Conservation (phyloP, 257 asterid species). For the Solanum clarkiae region DNA sequence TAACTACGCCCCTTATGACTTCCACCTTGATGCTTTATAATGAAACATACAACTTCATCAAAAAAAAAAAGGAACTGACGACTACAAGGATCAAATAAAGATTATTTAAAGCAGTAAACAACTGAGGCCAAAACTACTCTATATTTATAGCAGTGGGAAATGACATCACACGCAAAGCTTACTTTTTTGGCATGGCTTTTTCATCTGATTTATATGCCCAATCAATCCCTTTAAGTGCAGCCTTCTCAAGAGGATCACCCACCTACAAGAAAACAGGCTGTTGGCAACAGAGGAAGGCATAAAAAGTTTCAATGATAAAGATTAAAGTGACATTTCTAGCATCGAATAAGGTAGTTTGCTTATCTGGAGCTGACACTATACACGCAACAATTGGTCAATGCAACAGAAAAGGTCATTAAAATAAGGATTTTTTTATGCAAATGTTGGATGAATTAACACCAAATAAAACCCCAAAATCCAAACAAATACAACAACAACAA, state of each 20-base stretch:
- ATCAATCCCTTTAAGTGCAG: constrained; percentile 92
- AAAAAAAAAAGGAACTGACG: too few relatives aligned
- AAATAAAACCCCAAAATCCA: neutral
- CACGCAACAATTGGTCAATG: neutral
- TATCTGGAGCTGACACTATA: neutral
- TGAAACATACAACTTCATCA: too few relatives aligned
- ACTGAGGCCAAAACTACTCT: neutral
- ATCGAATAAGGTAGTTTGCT: neutral
- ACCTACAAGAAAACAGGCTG: constrained; percentile 44
- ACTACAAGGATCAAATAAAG: neutral
- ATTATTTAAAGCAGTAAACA: neutral
- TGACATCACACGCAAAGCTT: constrained; percentile 12
- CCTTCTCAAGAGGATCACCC: constrained; percentile 99
- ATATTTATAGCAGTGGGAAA: neutral
- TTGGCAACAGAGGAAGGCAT: neutral
- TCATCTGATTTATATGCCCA: constrained; percentile 97
- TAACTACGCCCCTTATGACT: too few relatives aligned
- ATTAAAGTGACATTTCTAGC: neutral
- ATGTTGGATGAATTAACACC: neutral
- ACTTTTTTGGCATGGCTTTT: constrained; percentile 90
- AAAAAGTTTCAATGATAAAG: neutral
- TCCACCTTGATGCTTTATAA: too few relatives aligned
- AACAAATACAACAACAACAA: neutral
- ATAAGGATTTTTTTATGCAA: neutral
- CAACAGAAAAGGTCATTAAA: neutral